Conservation (phyloP, 768 basidiomycete species). For the Suillus cothurnatus region DNA sequence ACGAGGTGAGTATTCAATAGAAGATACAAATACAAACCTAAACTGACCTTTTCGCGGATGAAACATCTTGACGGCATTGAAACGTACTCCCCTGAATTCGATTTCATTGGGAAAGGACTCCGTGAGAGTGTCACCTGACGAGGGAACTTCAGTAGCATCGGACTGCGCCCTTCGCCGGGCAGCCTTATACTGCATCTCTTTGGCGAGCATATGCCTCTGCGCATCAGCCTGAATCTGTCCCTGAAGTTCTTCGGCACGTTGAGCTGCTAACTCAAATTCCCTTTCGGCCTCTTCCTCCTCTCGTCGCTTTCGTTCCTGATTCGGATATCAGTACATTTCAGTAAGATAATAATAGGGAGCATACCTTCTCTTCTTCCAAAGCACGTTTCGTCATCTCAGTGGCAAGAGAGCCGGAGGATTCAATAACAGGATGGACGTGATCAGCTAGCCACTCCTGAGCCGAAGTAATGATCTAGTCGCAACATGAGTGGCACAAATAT, state of each 20-base stretch:
- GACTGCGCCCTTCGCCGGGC: slow-evolving; percentile 68
- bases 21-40: neutral
- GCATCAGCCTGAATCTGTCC: slow-evolving; percentile 70
- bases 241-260: slow-evolving; percentile 59
- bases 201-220: slow-evolving; percentile 49
- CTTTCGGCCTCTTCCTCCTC: slow-evolving; percentile 58
- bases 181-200: slow-evolving; percentile 50
- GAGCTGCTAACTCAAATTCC: slow-evolving; percentile 50
- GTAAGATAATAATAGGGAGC: slow-evolving; percentile 19
- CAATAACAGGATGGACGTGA: slow-evolving; percentile 56
- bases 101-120: slow-evolving; percentile 65
- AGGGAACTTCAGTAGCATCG: slow-evolving; percentile 67
- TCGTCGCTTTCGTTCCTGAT: slow-evolving; percentile 53
- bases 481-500: slow-evolving; percentile 9
- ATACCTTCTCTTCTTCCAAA: slow-evolving; percentile 64
- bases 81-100: slow-evolving; percentile 57
- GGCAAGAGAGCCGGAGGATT: slow-evolving; percentile 72
- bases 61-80: slow-evolving; percentile 69
- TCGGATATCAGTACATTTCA: slow-evolving; percentile 2
- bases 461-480: slow-evolving; percentile 60
- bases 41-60: slow-evolving; percentile 67
- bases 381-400: slow-evolving; percentile 78
- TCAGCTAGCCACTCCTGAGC: slow-evolving; percentile 71
- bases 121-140: slow-evolving; percentile 49
- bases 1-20: neutral